Evolutionary conservation across 306 rosid genomes (phyloP), one percentile per base, ranked within the genome.

Genomic region (Vigna trinervia): DNA sequence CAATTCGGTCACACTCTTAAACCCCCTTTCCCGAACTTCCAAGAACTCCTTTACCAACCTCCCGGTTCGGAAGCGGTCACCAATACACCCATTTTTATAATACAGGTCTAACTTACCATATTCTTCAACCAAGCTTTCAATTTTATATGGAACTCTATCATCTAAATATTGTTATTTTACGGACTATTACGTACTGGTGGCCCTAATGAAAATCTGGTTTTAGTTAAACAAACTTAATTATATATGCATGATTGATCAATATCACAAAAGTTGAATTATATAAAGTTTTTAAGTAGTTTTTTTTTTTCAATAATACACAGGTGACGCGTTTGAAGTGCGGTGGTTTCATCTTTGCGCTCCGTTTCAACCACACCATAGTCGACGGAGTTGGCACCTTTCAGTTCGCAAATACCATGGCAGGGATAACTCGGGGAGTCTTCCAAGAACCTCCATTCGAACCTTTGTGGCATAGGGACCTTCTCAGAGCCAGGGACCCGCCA

Each of bases 21-120:
- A 61, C 60, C 79, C 7, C 79, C 79, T 0, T 75, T 75, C 15
- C 79, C 79, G 2, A 47, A 71, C 71, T 75, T 75, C 36, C 0
- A 75, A 3, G 38, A 75, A 2, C 71, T 75, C 22, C 71, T 75
- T 17, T 61, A 61, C 19, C 61, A 75, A 3, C 71, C 43, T 47
- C 80, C 73, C 1, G 80, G 32, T 1, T 64, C 80, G 3, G 73
- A 76, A 38, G 73, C 65, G 6, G 17, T 76, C 32, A 41, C 47
- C 10, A 5, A 76, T 20, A 2, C 17, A 14, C 80, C 80, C 19
- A 8, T 76, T 65, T 22, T 76, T 1, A 73, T 76, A 3, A 52
- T 76, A 8, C 80, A 76, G 80, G 80, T 76, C 22, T 6, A 9
- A 57, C 11, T 6, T 14, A 48, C 3, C 1, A 8, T 8, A 1